phyloP scores from a whole-genome alignment of 2,329 filamentous ascomycete genomes.

The Cercospora zeae-maydis region DNA sequence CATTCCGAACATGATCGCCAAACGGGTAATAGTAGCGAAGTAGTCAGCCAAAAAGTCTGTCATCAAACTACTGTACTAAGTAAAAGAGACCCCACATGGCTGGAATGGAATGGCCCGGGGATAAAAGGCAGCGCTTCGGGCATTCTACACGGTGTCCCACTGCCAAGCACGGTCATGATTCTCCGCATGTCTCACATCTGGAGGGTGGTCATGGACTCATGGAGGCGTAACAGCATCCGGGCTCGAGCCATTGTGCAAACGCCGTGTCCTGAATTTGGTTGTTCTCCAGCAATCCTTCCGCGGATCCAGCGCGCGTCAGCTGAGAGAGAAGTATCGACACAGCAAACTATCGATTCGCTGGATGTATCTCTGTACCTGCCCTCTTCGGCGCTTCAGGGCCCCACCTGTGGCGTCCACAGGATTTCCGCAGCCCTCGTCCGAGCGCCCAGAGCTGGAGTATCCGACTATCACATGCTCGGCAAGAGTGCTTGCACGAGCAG shows the following conservation, averaged over 20 bases:
- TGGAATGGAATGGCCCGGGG: neutral
- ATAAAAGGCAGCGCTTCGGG: neutral
- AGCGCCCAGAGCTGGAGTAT: neutral
- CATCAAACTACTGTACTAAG: neutral
- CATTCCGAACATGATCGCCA: conserved; percentile 9
- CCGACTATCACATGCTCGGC: neutral
- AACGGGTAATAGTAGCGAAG: neutral
- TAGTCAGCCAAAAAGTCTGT: neutral
- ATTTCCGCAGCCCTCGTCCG: neutral
- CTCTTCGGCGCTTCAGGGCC: conserved; percentile 3
- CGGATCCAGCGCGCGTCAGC: neutral
- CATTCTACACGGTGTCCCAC: neutral
- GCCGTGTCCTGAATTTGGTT: conserved; percentile 8
- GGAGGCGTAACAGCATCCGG: neutral
- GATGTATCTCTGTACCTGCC: conserved; percentile 6
- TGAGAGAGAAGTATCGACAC: neutral
- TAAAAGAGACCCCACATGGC: conserved; percentile 13
- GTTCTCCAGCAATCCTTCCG: neutral
- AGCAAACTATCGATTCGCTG: neutral
- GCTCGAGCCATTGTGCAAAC: neutral
- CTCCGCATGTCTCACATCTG: conserved; percentile 1
- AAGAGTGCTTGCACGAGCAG: neutral
- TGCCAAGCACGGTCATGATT: neutral
- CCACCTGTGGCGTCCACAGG: neutral
- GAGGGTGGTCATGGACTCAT: neutral